Evolutionary conservation across 345 rosid genomes (phyloP).

Genomic region (Rhodomyrtus tomentosa): DNA sequence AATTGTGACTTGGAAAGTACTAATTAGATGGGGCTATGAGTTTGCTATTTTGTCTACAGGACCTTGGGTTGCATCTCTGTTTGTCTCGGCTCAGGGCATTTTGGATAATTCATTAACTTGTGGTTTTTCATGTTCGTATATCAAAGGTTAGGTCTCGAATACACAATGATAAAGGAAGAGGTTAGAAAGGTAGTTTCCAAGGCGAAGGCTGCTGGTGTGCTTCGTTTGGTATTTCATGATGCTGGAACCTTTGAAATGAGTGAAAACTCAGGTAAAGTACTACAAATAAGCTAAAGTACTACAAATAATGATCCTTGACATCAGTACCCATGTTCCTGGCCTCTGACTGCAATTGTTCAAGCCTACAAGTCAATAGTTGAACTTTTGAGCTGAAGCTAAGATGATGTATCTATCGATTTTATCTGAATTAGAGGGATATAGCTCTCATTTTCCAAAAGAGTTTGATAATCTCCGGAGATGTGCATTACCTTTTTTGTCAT

Average conservation of each 20-base stretch:
- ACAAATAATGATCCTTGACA: neutral
- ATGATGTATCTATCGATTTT: neutral
- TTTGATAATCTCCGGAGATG: neutral
- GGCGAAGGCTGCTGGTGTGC: slow-evolving; percentile 92
- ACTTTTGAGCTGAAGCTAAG: neutral
- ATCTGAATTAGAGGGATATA: neutral
- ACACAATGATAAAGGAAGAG: slow-evolving; percentile 33
- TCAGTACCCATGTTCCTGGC: neutral
- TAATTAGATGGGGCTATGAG: neutral
- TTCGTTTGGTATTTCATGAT: slow-evolving; percentile 94
- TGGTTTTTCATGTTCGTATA: neutral
- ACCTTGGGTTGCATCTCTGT: neutral
- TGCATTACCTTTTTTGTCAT: neutral
- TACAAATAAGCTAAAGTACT: neutral
- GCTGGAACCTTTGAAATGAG: slow-evolving; percentile 79
- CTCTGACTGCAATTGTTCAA: neutral
- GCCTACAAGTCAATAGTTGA: neutral
- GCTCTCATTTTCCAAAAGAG: neutral
- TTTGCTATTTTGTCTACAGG: neutral
- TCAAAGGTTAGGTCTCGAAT: slow-evolving; percentile 22
- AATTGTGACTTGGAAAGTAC: neutral
- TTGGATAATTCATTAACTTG: neutral
- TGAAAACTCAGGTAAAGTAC: slow-evolving; percentile 39
- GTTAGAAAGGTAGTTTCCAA: slow-evolving; percentile 62
- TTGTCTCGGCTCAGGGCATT: neutral